Evolutionary conservation across 805 yeast species (phyloP).

Genomic region (Candida xyloterini): DNA sequence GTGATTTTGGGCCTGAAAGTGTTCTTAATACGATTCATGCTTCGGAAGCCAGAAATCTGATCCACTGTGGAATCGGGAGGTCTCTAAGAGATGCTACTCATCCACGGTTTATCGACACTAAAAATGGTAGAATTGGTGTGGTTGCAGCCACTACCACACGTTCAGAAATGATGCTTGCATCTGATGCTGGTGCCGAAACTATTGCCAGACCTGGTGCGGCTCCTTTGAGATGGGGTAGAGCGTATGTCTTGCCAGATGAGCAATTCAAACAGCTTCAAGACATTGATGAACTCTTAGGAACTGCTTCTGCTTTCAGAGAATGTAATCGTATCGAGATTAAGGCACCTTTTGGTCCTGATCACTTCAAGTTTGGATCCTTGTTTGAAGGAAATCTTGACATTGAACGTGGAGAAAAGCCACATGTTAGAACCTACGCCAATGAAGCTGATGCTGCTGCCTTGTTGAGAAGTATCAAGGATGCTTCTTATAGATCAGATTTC

Average conservation of each 20-base stretch:
- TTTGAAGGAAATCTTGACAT: constrained; percentile 30
- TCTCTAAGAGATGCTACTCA: constrained; percentile 26
- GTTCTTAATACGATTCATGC: constrained; percentile 26
- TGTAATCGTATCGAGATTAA: constrained; percentile 32
- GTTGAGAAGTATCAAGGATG: constrained; percentile 24
- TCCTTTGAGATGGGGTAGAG: constrained; percentile 28
- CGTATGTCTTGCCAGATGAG: constrained; percentile 27
- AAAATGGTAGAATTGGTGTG: constrained; percentile 28
- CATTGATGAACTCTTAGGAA: constrained; percentile 30
- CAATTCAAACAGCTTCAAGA: constrained; percentile 24
- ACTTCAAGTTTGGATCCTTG: constrained; percentile 28
- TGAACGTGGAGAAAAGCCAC: constrained; percentile 25
- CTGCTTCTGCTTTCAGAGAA: constrained; percentile 29
- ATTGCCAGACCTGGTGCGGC: constrained; percentile 29
- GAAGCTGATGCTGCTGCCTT: constrained; percentile 22
- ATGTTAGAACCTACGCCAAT: constrained; percentile 25
- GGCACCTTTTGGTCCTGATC: constrained; percentile 22
- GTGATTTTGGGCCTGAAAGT: constrained; percentile 29
- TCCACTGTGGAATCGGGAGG: constrained; percentile 29
- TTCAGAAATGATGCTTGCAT: constrained; percentile 27
- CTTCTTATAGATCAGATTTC: constrained; percentile 26
- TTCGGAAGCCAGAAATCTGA: constrained; percentile 24
- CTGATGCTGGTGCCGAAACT: constrained; percentile 27
- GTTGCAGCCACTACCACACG: constrained; percentile 27
- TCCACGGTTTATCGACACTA: constrained; percentile 26